Percentiles rank a stretch among this genome's conserved stretches.
Conservation (phyloP, 495 filamentous ascomycete genomes). For the Trichoderma gamsii region DNA sequence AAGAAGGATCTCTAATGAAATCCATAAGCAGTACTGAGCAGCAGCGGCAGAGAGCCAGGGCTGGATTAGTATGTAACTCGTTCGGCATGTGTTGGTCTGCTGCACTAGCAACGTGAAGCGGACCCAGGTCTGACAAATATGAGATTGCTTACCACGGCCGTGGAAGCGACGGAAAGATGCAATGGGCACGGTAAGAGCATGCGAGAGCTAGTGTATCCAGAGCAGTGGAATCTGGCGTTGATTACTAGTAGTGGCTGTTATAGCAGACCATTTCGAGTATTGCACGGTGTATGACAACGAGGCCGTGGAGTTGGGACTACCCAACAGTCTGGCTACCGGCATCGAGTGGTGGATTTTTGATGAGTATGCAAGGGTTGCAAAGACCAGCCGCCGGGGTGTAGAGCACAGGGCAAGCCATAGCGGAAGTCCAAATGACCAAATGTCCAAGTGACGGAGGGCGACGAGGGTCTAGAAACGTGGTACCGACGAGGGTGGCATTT, state of each 20-base stretch:
- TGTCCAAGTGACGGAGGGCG: neutral
- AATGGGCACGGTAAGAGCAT: neutral
- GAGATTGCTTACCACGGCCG: neutral
- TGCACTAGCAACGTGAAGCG: neutral
- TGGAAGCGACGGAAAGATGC: slow-evolving; percentile 8
- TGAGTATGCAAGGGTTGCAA: slow-evolving; percentile 2
- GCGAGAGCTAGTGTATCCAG: neutral
- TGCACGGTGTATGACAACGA: neutral
- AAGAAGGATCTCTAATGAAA: neutral
- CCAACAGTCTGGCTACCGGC: neutral
- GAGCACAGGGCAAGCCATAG: neutral
- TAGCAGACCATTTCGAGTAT: neutral
- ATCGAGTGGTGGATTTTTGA: neutral
- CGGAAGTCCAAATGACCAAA: neutral
- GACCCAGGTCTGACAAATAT: neutral
- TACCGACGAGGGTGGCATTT: neutral
- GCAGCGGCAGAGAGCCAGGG: neutral
- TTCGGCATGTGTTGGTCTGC: no score
- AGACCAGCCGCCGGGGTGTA: neutral
- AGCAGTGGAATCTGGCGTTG: neutral
- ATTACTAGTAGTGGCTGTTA: neutral
- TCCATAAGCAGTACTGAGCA: slow-evolving; percentile 1
- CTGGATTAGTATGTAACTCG: neutral
- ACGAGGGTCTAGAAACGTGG: neutral
- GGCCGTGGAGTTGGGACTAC: neutral